Percentiles rank a stretch among this genome's conserved stretches.
phyloP scores from a whole-genome alignment of 2,329 filamentous ascomycete genomes.

The Leptographium wingfieldii region DNA sequence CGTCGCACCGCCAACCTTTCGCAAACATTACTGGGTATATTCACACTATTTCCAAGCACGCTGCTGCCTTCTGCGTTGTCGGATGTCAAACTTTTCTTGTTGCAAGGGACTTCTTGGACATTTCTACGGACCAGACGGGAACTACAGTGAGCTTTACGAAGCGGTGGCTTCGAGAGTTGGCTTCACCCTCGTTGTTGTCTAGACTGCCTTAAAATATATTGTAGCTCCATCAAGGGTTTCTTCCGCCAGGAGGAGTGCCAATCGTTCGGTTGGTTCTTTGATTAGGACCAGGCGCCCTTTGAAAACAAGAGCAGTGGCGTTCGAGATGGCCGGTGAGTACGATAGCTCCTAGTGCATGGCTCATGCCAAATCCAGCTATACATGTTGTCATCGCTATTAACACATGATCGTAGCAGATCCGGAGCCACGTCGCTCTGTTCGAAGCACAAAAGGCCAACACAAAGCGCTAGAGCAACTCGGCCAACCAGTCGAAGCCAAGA shows the following conservation, averaged over 20 bases:
- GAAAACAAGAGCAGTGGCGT: neutral
- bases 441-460: constrained; percentile 94
- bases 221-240: neutral
- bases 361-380: neutral
- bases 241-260: neutral
- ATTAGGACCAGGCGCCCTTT: neutral
- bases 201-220: neutral
- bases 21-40: neutral
- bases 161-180: neutral
- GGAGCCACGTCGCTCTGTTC: constrained; percentile 85
- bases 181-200: neutral
- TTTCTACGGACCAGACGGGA: neutral
- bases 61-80: neutral
- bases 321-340: constrained; percentile 10
- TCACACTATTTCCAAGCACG: neutral
- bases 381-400: neutral
- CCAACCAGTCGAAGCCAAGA: constrained; percentile 41
- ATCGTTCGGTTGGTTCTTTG: neutral
- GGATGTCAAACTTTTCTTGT: neutral
- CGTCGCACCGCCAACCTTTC: neutral
- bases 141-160: neutral
- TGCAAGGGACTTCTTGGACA: neutral
- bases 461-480: constrained; percentile 75
- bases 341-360: neutral
- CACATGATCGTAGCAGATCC: constrained; percentile 26